These are phyloP conservation scores for Allodekkera sacchari DNA, from an alignment of 805 yeast genomes.

Conservation along the genomic window DNA sequence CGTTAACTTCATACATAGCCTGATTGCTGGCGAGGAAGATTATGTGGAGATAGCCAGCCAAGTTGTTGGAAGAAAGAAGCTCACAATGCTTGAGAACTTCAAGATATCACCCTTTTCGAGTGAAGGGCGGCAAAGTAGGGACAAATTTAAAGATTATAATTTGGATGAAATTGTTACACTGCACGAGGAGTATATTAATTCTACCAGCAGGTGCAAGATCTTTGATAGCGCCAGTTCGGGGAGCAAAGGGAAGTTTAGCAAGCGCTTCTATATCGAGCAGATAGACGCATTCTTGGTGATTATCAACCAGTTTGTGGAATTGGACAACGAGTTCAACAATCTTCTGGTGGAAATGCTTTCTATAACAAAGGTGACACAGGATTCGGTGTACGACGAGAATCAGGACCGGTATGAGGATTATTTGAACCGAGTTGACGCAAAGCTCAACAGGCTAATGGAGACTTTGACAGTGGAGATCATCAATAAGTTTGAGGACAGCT, in stretches of 20 bases:
- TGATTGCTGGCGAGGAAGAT: slow-evolving; percentile 10
- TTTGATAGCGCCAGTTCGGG: slow-evolving; percentile 19
- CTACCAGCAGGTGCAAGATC: slow-evolving; percentile 30
- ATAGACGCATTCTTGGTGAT: slow-evolving; percentile 28
- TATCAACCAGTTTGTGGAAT: slow-evolving; percentile 30
- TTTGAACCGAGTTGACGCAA: slow-evolving; percentile 12
- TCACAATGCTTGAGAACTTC: not conserved
- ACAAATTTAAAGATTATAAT: slow-evolving; percentile 18
- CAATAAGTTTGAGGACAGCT: slow-evolving; percentile 33
- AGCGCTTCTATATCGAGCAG: slow-evolving; percentile 33
- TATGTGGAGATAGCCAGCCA: slow-evolving; percentile 11
- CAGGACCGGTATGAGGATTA: slow-evolving; percentile 16
- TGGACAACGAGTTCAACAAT: slow-evolving; percentile 30
- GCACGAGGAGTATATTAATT: slow-evolving; percentile 26
- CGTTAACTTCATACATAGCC: slow-evolving; percentile 17
- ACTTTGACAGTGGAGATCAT: slow-evolving; percentile 32
- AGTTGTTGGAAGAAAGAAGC: not conserved
- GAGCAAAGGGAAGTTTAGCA: slow-evolving; percentile 29
- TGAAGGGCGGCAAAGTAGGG: slow-evolving; percentile 1
- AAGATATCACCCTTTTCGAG: not conserved
- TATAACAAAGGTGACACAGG: slow-evolving; percentile 14
- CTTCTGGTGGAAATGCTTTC: slow-evolving; percentile 27
- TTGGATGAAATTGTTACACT: slow-evolving; percentile 40
- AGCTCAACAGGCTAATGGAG: slow-evolving; percentile 30
- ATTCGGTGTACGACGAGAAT: slow-evolving; percentile 11